Conservation (phyloP, 257 asterid genomes). For the Craterostigma plantagineum region DNA sequence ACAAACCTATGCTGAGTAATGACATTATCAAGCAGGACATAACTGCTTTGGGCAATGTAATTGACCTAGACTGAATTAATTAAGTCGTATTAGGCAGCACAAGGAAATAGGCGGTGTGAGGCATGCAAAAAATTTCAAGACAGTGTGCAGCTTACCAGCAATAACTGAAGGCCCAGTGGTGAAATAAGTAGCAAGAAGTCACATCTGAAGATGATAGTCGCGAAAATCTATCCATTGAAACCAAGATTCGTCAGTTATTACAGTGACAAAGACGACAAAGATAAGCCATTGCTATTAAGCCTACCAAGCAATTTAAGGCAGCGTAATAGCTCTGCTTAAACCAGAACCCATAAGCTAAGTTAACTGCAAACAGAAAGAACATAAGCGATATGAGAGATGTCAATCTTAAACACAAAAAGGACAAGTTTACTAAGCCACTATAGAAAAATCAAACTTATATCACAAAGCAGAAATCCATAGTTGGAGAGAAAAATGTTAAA, state of each 20-base stretch:
- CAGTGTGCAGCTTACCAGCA: conserved; percentile 74
- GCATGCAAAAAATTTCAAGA: no score
- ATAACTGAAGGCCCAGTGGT: conserved; percentile 69
- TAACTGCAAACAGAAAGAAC: conserved; percentile 30
- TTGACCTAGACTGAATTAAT: conserved; percentile 55
- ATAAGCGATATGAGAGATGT: conserved; percentile 3
- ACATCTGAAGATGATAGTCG: conserved; percentile 75
- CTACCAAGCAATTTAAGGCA: conserved; percentile 68
- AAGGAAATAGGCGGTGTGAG: no score
- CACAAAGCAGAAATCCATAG: no score
- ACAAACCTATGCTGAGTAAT: conserved; percentile 58
- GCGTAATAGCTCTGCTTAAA: conserved; percentile 51
- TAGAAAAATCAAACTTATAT: no score
- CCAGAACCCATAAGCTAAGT: conserved; percentile 94
- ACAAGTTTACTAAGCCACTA: no score
- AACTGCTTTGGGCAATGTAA: conserved; percentile 64
- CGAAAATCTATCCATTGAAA: conserved; percentile 52
- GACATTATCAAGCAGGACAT: conserved; percentile 37
- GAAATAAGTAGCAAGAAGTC: conserved; percentile 65
- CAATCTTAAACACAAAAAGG: no score
- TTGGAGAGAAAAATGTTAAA: no score
- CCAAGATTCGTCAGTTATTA: no score
- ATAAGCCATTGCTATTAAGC: conserved; percentile 16
- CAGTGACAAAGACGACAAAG: no score
- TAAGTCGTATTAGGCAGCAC: conserved; percentile 12